These are phyloP conservation scores for Epipyxis sp. DNA, from an alignment of 108 stramenopile species.

Conservation along the genomic window DNA sequence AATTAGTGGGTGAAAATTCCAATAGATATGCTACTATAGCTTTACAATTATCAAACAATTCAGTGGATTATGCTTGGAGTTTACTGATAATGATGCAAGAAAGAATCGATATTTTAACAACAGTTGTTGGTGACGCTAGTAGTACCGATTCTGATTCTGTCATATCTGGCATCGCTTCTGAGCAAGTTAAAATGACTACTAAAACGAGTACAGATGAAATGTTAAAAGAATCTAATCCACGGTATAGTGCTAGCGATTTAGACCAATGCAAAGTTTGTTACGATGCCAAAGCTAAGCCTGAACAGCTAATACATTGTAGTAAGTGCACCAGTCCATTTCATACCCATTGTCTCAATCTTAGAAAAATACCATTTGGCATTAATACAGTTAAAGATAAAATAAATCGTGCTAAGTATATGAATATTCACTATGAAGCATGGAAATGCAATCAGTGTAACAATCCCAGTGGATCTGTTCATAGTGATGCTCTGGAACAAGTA, in stretches of 20 bases:
- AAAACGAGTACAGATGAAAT: too few relatives aligned
- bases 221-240: too few relatives aligned
- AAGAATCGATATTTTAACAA: too few relatives aligned
- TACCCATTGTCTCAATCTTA: background rate
- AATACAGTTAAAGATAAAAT: background rate
- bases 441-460: background rate
- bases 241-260: too few relatives aligned
- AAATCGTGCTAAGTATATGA: background rate
- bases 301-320: conserved; percentile 10
- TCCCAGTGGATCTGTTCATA: background rate
- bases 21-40: background rate
- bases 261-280: too few relatives aligned
- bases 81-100: background rate
- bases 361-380: background rate
- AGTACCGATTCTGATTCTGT: too few relatives aligned
- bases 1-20: background rate
- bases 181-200: too few relatives aligned
- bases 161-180: background rate
- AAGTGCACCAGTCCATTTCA: conserved; percentile 5
- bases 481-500: background rate
- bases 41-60: conserved; percentile 22
- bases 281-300: background rate
- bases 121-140: too few relatives aligned
- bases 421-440: conserved; percentile 3
- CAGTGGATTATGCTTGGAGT: background rate